Conservation (phyloP, 768 basidiomycete species). For the Serendipita sp. region DNA sequence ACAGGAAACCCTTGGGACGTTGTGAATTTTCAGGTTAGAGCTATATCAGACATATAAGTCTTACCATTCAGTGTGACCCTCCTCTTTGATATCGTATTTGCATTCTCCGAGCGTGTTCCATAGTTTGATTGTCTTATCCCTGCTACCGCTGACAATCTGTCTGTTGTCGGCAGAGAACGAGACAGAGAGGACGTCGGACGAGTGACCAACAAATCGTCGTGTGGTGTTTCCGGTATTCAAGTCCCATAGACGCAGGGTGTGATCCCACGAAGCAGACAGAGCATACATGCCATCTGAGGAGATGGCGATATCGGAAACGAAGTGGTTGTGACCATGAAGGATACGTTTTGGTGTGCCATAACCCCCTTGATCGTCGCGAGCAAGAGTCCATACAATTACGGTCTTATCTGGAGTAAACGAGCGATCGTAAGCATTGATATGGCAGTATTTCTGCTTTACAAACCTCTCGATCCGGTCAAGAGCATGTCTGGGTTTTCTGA, state of each 20-base stretch:
- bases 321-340: constrained; percentile 98
- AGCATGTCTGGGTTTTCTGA: constrained; percentile 99
- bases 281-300: constrained; percentile 99
- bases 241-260: constrained; percentile 99
- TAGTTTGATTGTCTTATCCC: constrained; percentile 95
- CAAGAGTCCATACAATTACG: constrained; percentile 98
- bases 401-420: constrained; percentile 67
- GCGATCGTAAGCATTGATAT: constrained; percentile 12
- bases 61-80: constrained; percentile 91
- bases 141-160: constrained; percentile 96
- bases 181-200: constrained; percentile 93
- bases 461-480: constrained; percentile 94
- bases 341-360: constrained; percentile 97
- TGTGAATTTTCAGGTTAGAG: background rate
- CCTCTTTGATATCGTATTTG: constrained; percentile 99
- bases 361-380: constrained; percentile 68
- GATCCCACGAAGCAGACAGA: constrained; percentile 98
- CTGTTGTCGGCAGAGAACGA: constrained; percentile 99
- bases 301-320: constrained; percentile 96
- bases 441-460: constrained; percentile 13
- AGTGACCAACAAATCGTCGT: constrained; percentile 95
- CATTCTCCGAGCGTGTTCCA: constrained; percentile 99
- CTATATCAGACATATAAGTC: constrained; percentile 10
- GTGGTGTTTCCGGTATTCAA: constrained; percentile 95
- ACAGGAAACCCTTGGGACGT: constrained; percentile 71